Percentiles rank a stretch among this genome's conserved stretches.
These are phyloP conservation scores for Babesia gibsoni DNA, from an alignment of 169 alveolate genomes.

Conservation along the genomic window DNA sequence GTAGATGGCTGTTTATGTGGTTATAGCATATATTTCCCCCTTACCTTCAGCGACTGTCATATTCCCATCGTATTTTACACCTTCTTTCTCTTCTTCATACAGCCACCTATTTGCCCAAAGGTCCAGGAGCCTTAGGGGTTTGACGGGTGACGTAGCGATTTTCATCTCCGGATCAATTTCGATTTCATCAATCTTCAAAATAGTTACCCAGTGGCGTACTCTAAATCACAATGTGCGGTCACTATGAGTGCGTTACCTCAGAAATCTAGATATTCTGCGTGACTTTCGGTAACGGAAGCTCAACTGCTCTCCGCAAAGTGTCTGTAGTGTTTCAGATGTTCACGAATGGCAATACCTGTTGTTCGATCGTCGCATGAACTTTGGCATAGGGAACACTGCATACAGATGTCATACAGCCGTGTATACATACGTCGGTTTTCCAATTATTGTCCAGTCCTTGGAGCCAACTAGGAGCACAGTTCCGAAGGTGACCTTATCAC, in stretches of 20 bases:
- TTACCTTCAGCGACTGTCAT: constrained; percentile 42
- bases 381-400: constrained; percentile 83
- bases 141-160: constrained; percentile 52
- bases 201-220: constrained; percentile 82
- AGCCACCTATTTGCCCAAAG: constrained; percentile 87
- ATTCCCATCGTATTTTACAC: constrained; percentile 53
- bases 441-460: constrained; percentile 81
- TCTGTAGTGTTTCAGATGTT: constrained; percentile 19
- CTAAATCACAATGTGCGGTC: background rate
- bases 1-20: constrained; percentile 38
- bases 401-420: background rate
- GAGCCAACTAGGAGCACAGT: constrained; percentile 83
- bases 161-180: constrained; percentile 71
- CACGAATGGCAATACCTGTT: constrained; percentile 51
- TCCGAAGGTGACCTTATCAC: constrained; percentile 78
- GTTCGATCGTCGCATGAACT: constrained; percentile 83
- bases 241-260: constrained; percentile 36
- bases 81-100: constrained; percentile 76
- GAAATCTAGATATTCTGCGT: constrained; percentile 78
- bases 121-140: constrained; percentile 75
- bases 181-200: constrained; percentile 76
- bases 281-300: constrained; percentile 81
- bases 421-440: constrained; percentile 79
- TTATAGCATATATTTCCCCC: background rate
- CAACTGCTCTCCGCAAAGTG: constrained; percentile 80